Conservation (phyloP, 805 yeast genomes). For the Zygosaccharomyces lentus region DNA sequence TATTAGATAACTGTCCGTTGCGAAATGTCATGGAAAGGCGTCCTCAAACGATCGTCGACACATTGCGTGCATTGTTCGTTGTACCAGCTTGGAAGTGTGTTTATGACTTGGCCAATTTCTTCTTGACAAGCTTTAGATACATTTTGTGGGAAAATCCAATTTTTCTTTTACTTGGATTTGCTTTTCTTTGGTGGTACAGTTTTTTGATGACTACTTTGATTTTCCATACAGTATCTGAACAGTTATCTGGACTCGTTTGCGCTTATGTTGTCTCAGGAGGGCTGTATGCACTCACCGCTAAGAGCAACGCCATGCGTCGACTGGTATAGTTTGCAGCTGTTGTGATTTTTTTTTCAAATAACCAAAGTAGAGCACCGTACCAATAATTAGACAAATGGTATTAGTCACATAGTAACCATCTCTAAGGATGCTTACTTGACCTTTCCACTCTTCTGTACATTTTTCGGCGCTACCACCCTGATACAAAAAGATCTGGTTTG, state of each 20-base stretch:
- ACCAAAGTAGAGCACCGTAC: slow-evolving; percentile 55
- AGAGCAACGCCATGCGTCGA: slow-evolving; percentile 62
- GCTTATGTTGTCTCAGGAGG: slow-evolving; percentile 44
- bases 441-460: slow-evolving; percentile 39
- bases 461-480: slow-evolving; percentile 15
- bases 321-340: slow-evolving; percentile 67
- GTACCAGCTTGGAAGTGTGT: slow-evolving; percentile 12
- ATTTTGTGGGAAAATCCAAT: slow-evolving; percentile 28
- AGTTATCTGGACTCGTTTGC: slow-evolving; percentile 62
- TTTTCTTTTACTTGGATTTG: slow-evolving; percentile 33
- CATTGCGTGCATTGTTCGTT: slow-evolving; percentile 9
- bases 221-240: slow-evolving; percentile 79
- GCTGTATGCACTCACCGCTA: slow-evolving; percentile 31
- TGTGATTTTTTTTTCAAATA: slow-evolving; percentile 63
- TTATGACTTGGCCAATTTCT: slow-evolving; percentile 5
- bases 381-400: slow-evolving; percentile 62
- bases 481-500: slow-evolving; percentile 8
- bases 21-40: slow-evolving; percentile 12
- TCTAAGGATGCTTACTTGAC: slow-evolving; percentile 47
- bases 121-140: slow-evolving; percentile 4
- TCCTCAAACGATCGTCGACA: slow-evolving; percentile 3
- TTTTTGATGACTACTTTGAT: slow-evolving; percentile 75
- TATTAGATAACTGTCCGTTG: slow-evolving; percentile 15
- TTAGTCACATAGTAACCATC: slow-evolving; percentile 90
- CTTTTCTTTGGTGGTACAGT: slow-evolving; percentile 78